Percentiles rank a stretch among this genome's conserved stretches.
Evolutionary conservation across 805 yeast species (phyloP).

Genomic region (Wickerhamiella parazyma): DNA sequence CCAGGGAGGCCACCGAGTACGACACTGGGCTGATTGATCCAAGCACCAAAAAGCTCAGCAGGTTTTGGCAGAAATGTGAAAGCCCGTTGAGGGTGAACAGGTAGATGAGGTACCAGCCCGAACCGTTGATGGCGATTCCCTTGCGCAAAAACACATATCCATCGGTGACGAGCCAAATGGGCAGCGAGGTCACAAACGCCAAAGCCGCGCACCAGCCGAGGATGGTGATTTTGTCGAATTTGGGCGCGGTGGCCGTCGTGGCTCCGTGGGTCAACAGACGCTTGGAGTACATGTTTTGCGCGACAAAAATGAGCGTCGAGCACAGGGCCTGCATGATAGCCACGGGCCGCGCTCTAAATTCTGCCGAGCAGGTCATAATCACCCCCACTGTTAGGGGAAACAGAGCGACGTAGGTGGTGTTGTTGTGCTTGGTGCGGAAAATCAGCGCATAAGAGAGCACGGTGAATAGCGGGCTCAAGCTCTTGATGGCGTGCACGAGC

Average conservation of each 20-base stretch:
- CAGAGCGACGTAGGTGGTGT: constrained; percentile 62
- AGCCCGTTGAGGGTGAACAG: constrained; percentile 53
- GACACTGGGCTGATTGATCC: constrained; percentile 75
- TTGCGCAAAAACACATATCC: constrained; percentile 21
- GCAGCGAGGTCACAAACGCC: constrained; percentile 59
- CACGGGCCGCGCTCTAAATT: constrained; percentile 33
- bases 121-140: constrained; percentile 14
- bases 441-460: constrained; percentile 61
- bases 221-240: constrained; percentile 71
- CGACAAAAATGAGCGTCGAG: constrained; percentile 64
- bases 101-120: constrained; percentile 27
- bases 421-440: constrained; percentile 43
- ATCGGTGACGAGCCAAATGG: constrained; percentile 59
- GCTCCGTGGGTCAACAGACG: constrained; percentile 44
- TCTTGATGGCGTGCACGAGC: constrained; percentile 85
- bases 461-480: constrained; percentile 78
- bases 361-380: constrained; percentile 43
- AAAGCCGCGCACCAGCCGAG: constrained; percentile 63
- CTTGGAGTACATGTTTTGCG: constrained; percentile 78
- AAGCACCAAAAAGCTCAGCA: constrained; percentile 66
- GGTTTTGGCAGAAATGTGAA: constrained; percentile 66
- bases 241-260: constrained; percentile 18
- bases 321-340: constrained; percentile 60
- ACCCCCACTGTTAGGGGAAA: constrained; percentile 74
- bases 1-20: constrained; percentile 73